These are phyloP conservation scores for Mucor sp. DNA, from an alignment of 371 early-diverging fungal species.

Conservation along the genomic window DNA sequence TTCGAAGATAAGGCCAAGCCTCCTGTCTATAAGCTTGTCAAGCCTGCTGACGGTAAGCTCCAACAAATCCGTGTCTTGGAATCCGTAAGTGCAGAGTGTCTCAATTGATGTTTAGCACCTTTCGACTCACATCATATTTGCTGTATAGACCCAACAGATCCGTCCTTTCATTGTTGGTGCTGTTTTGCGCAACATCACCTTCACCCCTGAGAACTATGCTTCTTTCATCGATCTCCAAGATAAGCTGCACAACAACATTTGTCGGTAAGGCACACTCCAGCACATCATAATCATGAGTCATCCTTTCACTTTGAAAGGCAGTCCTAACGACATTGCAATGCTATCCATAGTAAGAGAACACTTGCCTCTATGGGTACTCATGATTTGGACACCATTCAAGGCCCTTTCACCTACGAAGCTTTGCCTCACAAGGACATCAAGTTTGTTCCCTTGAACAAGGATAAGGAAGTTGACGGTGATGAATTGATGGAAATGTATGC, in stretches of 20 bases:
- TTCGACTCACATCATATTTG: background rate
- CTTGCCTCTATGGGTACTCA: conserved; percentile 99
- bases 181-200: conserved; percentile 88
- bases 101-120: background rate
- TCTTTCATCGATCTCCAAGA: conserved; percentile 99
- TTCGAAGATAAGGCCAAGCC: conserved; percentile 73
- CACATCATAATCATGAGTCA: conserved; percentile 12
- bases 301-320: conserved; percentile 3
- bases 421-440: conserved; percentile 86
- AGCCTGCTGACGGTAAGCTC: conserved; percentile 61
- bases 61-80: conserved; percentile 69
- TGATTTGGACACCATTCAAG: conserved; percentile 95
- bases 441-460: conserved; percentile 96
- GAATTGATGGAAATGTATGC: conserved; percentile 93
- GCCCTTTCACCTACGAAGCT: conserved; percentile 97
- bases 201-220: conserved; percentile 86
- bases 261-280: conserved; percentile 60
- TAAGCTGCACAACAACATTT: conserved; percentile 97
- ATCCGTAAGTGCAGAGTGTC: conserved; percentile 17
- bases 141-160: conserved; percentile 65
- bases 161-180: conserved; percentile 96
- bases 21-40: conserved; percentile 65
- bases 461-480: conserved; percentile 82
- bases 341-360: conserved; percentile 81
- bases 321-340: conserved; percentile 7